Conservation (phyloP, 208 protist genomes). For the Wallacemonas sp. region DNA sequence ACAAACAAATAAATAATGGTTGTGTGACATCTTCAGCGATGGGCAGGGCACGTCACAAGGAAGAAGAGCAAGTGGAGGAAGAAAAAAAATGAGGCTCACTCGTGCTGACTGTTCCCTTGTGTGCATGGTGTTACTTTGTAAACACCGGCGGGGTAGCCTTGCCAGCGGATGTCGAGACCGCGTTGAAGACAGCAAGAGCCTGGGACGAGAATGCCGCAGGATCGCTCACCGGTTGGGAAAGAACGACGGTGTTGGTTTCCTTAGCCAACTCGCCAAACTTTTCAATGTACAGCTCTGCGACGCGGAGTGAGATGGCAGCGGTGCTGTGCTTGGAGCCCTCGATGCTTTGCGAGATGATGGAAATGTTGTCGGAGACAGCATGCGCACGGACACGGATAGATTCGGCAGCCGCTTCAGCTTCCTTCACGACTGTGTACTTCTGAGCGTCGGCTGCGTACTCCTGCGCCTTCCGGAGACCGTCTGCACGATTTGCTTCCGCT, state of each 20-base stretch:
- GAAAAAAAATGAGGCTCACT: constrained; percentile 13
- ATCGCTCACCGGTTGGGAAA: constrained; percentile 92
- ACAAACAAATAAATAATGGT: too few species aligned
- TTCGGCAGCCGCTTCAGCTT: constrained; percentile 63
- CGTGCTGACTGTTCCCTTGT: too few species aligned
- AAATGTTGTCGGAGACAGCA: constrained; percentile 73
- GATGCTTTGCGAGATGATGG: constrained; percentile 50
- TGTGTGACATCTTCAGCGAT: too few species aligned
- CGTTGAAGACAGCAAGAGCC: constrained; percentile 87
- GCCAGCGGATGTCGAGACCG: constrained; percentile 40
- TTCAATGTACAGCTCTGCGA: constrained; percentile 93
- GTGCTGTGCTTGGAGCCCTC: constrained; percentile 39
- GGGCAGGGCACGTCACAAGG: too few species aligned
- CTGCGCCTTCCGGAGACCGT: constrained; percentile 85
- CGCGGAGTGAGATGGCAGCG: constrained; percentile 81
- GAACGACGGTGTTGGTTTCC: constrained; percentile 93
- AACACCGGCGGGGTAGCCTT: constrained; percentile 22
- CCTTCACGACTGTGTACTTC: constrained; percentile 64
- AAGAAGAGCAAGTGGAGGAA: constrained; percentile 3
- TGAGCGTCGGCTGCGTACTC: constrained; percentile 89
- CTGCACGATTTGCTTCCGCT: constrained; percentile 89
- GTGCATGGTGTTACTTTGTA: not conserved
- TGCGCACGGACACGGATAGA: constrained; percentile 60
- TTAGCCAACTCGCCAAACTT: constrained; percentile 92
- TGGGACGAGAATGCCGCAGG: constrained; percentile 90